Base-by-base conservation (phyloP, 176 grass and related monocot genomes). In the Lolium multiflorum region DNA sequence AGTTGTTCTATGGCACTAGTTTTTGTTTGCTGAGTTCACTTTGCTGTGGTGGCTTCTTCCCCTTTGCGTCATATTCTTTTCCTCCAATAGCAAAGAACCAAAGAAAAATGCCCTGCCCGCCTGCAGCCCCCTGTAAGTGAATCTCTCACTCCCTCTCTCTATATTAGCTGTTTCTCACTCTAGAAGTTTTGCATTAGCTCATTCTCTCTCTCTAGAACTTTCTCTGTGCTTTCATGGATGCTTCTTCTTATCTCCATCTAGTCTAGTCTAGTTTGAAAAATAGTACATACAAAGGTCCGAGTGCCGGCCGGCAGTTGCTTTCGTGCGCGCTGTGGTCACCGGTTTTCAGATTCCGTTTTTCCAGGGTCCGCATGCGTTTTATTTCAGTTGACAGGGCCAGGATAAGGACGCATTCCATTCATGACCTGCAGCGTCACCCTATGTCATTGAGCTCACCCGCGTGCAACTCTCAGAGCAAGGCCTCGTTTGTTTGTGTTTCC, bases 341-440 rank as follows among this genome's bases (percentile, higher is more conserved):
- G 41, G 70, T 47, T 58, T 59, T 59, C 37, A 78, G 86, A 88
- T 88, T 88, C 73, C 73, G 26, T 83, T 21, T 50, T 80, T 26
- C 37, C 21, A 68, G 56, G 61, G 71, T 37, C 25, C 38, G 55
- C 62, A 69, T 69, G 65, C 35, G 16, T 69, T 31, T 38, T 15
- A 31, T 69, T 31, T 38, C 31, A 31, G 63, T 67, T 35, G 65
- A 68, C 63, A 31, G 64, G 28, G 26, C 63, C 26, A 0, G 31
- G 64, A 68, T 41, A 70, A 71, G 38, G 38, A 71, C 67, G 65
- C 65, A 69, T 69, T 41, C 39, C 64, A 68, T 68, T 68, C 64
- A 68, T 67, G 14, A 66, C 26, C 12, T 66, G 26, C 28, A 38
- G 64, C 31, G 31, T 68, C 31, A 67, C 62, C 31, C 31, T 35